Percentiles rank a stretch among this genome's conserved stretches.
phyloP scores from a whole-genome alignment of 768 basidiomycete genomes.

The Hortiboletus campestris region DNA sequence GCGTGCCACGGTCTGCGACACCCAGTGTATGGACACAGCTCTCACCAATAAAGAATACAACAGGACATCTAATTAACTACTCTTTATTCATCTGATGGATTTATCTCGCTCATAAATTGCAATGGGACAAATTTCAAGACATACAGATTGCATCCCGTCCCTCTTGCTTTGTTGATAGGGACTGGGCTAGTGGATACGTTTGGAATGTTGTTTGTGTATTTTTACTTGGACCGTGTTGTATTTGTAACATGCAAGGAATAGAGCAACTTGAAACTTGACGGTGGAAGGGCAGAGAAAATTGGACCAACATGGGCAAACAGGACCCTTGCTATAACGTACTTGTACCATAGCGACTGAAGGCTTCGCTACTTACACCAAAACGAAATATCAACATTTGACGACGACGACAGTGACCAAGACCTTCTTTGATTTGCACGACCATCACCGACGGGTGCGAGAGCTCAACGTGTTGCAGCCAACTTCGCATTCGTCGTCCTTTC shows the following conservation, averaged over 20 bases:
- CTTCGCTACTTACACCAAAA: background rate
- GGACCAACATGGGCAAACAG: conserved; percentile 27
- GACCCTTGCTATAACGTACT: background rate
- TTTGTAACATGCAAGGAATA: conserved; percentile 14
- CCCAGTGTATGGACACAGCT: conserved; percentile 7
- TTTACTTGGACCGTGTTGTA: conserved; percentile 20
- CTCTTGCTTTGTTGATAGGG: conserved; percentile 13
- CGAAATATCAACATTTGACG: conserved; percentile 10
- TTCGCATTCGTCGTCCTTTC: background rate
- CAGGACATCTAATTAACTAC: conserved; percentile 13
- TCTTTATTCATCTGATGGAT: conserved; percentile 16
- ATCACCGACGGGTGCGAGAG: conserved; percentile 6
- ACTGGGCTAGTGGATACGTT: conserved; percentile 3
- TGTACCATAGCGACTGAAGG: background rate
- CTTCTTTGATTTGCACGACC: background rate
- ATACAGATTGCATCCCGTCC: conserved; percentile 3
- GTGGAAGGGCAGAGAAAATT: background rate
- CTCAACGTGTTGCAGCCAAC: background rate
- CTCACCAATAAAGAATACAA: conserved; percentile 3
- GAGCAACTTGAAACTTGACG: background rate
- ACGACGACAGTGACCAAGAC: conserved; percentile 8
- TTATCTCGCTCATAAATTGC: conserved; percentile 15
- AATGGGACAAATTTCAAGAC: conserved; percentile 12
- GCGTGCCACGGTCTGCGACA: conserved; percentile 12
- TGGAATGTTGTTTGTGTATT: conserved; percentile 18